Base-by-base conservation (phyloP, 306 rosid genomes). In the Purshia tridentata region DNA sequence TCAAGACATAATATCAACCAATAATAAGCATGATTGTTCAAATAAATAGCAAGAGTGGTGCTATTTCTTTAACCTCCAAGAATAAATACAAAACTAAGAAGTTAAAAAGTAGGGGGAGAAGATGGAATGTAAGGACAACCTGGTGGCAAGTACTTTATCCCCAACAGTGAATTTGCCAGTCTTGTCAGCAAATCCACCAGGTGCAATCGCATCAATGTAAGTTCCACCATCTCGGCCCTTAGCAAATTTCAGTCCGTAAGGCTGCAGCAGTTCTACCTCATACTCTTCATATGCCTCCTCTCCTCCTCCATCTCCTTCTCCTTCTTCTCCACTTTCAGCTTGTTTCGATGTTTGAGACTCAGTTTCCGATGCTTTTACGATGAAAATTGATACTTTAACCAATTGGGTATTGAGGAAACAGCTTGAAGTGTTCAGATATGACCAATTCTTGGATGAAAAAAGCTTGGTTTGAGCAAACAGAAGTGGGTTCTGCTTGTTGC, bases 121-220 rank as follows among this genome's bases (percentile, higher is more conserved):
- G 70, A 29, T 29, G 35, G 35, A 19, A n/a, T n/a, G 40, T 9
- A 12, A 2, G 16, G 48, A 59, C 19, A 79, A 87, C 97, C 98
- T 94, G 70, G 97, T 91, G 78, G 99, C 95, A 88, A 94, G 44
- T 12, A 94, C 99, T 89, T 48, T 91, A 82, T 94, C 99, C 61
- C 99, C 99, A 67, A 94, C 96, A 19, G 83, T 62, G 80, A 94
- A 91, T 59, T 74, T 67, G 55, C 91, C 96, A 52, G 90, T 77
- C 37, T 81, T 81, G 54, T 94, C 99, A 74, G 99, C 99, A 16
- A 73, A 65, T 14, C 97, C 99, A 8, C 97, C 99, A 11, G 91
- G 85, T 7, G 93, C 96, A 87, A 94, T 94, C 51, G 97, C 99
- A 80, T 94, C 97, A 71, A 94, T 89, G 72, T 94, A 94, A 87